These are phyloP conservation scores for Aphanomyces astaci DNA, from an alignment of 352 stramenopile species.

Conservation along the genomic window DNA sequence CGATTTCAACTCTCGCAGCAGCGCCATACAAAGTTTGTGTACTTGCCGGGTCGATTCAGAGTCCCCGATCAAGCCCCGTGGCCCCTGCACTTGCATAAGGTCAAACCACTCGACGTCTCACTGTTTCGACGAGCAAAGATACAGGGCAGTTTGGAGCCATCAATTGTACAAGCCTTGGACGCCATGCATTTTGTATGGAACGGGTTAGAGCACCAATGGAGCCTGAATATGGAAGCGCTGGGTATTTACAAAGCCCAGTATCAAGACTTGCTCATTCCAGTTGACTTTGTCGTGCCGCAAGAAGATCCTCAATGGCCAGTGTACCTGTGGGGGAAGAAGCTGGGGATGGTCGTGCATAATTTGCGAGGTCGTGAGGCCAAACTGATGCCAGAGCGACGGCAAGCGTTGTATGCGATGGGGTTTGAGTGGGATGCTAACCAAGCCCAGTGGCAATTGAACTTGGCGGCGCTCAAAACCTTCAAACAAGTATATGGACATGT, in stretches of 20 bases:
- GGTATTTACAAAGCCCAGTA: slow-evolving; percentile 73
- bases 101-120: background rate
- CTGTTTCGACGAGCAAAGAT: background rate
- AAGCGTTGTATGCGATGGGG: slow-evolving; percentile 7
- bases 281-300: slow-evolving; percentile 83
- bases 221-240: slow-evolving; percentile 53
- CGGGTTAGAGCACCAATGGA: background rate
- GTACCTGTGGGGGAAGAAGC: slow-evolving; percentile 1
- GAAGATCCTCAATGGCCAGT: background rate
- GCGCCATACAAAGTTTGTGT: background rate
- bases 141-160: background rate
- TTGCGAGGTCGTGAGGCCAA: background rate
- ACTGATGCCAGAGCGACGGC: background rate
- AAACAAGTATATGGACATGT: slow-evolving; percentile 11
- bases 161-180: background rate
- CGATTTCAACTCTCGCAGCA: background rate
- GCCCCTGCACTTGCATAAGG: background rate
- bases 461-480: background rate
- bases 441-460: background rate
- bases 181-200: background rate
- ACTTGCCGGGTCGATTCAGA: background rate
- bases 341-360: background rate
- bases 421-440: slow-evolving; percentile 9
- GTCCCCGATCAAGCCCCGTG: background rate
- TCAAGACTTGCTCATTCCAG: slow-evolving; percentile 85